Evolutionary conservation across 768 basidiomycete genomes (phyloP), one percentile per base, ranked within the genome.

Genomic region (Cystofilobasidium bisporidii): DNA sequence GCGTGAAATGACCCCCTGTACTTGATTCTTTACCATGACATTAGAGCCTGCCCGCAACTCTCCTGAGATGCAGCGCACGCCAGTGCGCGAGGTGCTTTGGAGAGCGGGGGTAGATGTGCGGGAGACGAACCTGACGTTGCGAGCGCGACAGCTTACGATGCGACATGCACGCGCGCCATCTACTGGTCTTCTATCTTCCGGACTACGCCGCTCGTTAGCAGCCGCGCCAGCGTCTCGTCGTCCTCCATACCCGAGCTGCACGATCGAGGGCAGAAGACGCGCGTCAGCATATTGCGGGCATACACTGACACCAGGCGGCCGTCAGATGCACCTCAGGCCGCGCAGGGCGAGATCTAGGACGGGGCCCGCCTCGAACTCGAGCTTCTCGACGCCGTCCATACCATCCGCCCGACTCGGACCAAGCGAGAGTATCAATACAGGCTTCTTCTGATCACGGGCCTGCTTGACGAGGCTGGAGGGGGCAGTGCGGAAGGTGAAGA

Each of bases 361-460:
- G n/a, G 77, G 76, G 10, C 91, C 88, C 56, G 85, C 86, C 6
- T 83, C 78, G 67, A 88, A 80, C 68, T 93, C 89, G 67, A 96
- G 81, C 77, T 91, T 89, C 71, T 87, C 85, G 61, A 94, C 78
- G 11, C 83, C 87, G 1, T 67, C 67, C 4, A 80, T 62, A 15
- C 67, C 70, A 74, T 97, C 94, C 2, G 87, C 93, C 48, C 94
- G 83, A 2, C 90, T 87, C 3, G 91, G 91, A 10, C 94, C 94
- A 26, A 89, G 79, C 71, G 96, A 94, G 61, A 97, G 79, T 56
- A 93, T 80, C 66, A 94, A 77, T 8, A 91, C 85, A 0, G 87
- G 86, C 77, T 91, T 94, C 26, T 81, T 80, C 20, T 84, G 78
- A 69, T 88, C 84, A 6, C 87, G 75, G 0, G 92, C 91, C 71